Percentiles rank a stretch among this genome's conserved stretches.
These are phyloP conservation scores for Ganoderma sinense DNA, from an alignment of 1,284 basidiomycete species.

Conservation along the genomic window DNA sequence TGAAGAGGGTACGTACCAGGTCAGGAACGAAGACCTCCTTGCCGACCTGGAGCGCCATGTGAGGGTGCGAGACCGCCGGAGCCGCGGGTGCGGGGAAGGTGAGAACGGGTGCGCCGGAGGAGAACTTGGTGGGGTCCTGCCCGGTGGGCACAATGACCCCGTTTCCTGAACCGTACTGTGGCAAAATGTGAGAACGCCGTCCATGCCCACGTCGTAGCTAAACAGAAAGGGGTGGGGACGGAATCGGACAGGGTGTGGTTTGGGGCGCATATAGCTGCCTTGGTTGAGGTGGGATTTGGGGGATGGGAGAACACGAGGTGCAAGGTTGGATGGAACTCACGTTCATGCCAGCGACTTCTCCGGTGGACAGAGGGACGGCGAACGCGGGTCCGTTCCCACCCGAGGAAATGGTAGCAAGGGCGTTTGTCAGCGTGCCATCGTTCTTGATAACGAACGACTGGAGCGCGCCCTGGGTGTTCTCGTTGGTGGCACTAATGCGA, in stretches of 20 bases:
- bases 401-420: slow-evolving; percentile 55
- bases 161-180: slow-evolving; percentile 64
- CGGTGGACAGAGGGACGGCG: slow-evolving; percentile 56
- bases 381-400: slow-evolving; percentile 64
- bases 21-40: slow-evolving; percentile 70
- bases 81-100: slow-evolving; percentile 60
- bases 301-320: background rate
- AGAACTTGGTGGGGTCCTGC: slow-evolving; percentile 49
- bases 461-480: slow-evolving; percentile 52
- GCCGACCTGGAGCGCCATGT: slow-evolving; percentile 64
- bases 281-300: background rate
- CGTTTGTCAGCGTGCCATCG: slow-evolving; percentile 52
- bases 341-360: slow-evolving; percentile 67
- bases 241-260: background rate
- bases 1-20: slow-evolving; percentile 50
- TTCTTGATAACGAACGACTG: slow-evolving; percentile 62
- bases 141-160: slow-evolving; percentile 60
- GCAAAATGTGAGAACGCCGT: background rate
- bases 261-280: background rate
- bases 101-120: slow-evolving; percentile 50
- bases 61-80: slow-evolving; percentile 59
- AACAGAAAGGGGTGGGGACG: background rate
- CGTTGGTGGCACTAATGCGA: slow-evolving; percentile 59
- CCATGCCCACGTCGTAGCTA: background rate
- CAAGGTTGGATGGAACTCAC: slow-evolving; percentile 36